Conservation (phyloP, 2,329 filamentous ascomycete genomes). For the Aureobasidium subglaciale region DNA sequence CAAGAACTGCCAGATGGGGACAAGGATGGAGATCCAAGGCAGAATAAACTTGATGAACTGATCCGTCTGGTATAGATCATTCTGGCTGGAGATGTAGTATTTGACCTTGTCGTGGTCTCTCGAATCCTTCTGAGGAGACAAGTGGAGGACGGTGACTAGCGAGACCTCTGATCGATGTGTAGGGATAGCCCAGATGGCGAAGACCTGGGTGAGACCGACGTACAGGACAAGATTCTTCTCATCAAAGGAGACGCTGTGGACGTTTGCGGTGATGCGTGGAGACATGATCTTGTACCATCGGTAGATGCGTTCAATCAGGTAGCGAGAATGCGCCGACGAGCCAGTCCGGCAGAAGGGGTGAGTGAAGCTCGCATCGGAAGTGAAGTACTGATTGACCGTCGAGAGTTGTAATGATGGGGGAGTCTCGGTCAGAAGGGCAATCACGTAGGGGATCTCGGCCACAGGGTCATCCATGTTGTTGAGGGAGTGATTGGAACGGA, state of each 20-base stretch:
- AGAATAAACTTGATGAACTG: slow-evolving; percentile 68
- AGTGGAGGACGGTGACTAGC: slow-evolving; percentile 28
- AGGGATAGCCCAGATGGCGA: slow-evolving; percentile 70
- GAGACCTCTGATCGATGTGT: slow-evolving; percentile 54
- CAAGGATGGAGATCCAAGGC: slow-evolving; percentile 47
- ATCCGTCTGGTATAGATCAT: slow-evolving; percentile 73
- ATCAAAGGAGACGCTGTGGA: slow-evolving; percentile 67
- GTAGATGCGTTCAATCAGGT: slow-evolving; percentile 62
- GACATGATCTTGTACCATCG: slow-evolving; percentile 80
- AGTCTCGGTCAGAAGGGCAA: slow-evolving; percentile 62
- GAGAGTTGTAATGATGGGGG: slow-evolving; percentile 57
- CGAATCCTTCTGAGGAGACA: slow-evolving; percentile 16
- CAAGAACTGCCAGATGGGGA: slow-evolving; percentile 58
- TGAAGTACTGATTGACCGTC: slow-evolving; percentile 66
- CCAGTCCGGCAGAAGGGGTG: slow-evolving; percentile 71
- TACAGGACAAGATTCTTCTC: slow-evolving; percentile 60
- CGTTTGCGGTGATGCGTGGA: slow-evolving; percentile 60
- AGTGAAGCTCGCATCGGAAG: slow-evolving; percentile 62
- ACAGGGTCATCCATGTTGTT: slow-evolving; percentile 28
- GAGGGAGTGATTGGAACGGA: background rate
- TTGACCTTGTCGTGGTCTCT: slow-evolving; percentile 25
- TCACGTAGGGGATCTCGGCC: slow-evolving; percentile 57
- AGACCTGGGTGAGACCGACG: slow-evolving; percentile 65
- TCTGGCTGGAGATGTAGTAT: slow-evolving; percentile 69
- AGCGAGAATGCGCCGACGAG: slow-evolving; percentile 55